These are phyloP conservation scores for Candida parachauliodes DNA, from an alignment of 805 yeast genomes.

Conservation along the genomic window DNA sequence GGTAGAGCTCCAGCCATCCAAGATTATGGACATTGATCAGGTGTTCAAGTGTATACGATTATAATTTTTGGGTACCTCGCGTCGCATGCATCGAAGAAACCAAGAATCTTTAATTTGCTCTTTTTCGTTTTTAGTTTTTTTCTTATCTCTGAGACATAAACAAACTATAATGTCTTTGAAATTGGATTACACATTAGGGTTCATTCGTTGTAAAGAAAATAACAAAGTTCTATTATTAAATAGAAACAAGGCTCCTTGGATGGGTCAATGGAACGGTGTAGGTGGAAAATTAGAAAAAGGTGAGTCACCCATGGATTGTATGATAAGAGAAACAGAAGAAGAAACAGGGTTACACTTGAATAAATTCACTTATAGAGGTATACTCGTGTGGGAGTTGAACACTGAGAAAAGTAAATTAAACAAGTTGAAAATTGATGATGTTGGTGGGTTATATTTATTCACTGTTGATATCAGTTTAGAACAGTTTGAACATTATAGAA, in stretches of 20 bases:
- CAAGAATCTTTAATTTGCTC: neutral
- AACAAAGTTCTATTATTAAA: slow-evolving; percentile 33
- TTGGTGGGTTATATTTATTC: slow-evolving; percentile 39
- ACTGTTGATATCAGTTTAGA: slow-evolving; percentile 31
- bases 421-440: slow-evolving; percentile 1
- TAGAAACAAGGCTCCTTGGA: slow-evolving; percentile 42
- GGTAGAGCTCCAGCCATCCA: neutral
- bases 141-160: neutral
- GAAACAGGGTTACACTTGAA: slow-evolving; percentile 36
- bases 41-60: slow-evolving; percentile 13
- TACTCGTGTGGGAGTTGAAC: slow-evolving; percentile 30
- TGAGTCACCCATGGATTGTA: slow-evolving; percentile 38
- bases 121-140: neutral
- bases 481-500: slow-evolving; percentile 20
- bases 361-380: slow-evolving; percentile 30
- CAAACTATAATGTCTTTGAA: slow-evolving; percentile 1
- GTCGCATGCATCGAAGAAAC: too few relatives aligned
- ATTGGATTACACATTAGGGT: slow-evolving; percentile 23
- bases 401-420: neutral
- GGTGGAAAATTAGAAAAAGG: slow-evolving; percentile 38
- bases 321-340: slow-evolving; percentile 38
- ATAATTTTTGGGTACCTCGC: too few relatives aligned
- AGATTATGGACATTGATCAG: slow-evolving; percentile 13
- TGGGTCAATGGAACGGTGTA: slow-evolving; percentile 48
- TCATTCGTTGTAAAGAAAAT: slow-evolving; percentile 26